phyloP scores from a whole-genome alignment of 306 rosid genomes.

The Luffa acutangula region DNA sequence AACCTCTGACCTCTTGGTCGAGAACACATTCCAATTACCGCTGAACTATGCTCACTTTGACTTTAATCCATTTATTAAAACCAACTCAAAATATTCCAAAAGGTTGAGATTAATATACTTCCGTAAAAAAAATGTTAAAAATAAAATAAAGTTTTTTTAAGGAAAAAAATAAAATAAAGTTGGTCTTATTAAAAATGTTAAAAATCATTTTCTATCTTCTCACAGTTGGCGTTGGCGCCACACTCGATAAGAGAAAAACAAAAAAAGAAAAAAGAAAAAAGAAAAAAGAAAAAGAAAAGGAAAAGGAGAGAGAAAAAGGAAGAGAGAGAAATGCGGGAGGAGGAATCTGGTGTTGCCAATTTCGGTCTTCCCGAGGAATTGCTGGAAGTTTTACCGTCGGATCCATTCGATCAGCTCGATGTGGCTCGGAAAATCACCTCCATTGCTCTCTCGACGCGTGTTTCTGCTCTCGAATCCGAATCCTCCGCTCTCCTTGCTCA shows the following conservation, averaged over 20 bases:
- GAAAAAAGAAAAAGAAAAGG: background rate
- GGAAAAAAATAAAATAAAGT: too few species aligned
- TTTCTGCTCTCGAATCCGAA: slow-evolving; percentile 51
- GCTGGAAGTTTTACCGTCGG: slow-evolving; percentile 51
- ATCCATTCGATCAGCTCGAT: slow-evolving; percentile 89
- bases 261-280: background rate
- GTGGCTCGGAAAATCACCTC: slow-evolving; percentile 93
- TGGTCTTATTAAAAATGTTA: too few species aligned
- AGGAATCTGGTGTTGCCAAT: slow-evolving; percentile 41
- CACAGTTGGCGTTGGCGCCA: background rate
- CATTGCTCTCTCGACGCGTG: slow-evolving; percentile 74
- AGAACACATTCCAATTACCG: too few species aligned
- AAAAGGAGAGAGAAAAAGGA: background rate
- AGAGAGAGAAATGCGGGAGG: slow-evolving; percentile 23
- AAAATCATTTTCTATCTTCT: background rate
- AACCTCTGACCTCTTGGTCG: too few species aligned
- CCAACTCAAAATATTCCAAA: too few species aligned
- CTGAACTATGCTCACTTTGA: too few species aligned
- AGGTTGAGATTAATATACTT: too few species aligned
- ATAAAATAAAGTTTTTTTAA: too few species aligned
- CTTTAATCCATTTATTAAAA: too few species aligned
- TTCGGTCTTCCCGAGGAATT: slow-evolving; percentile 62
- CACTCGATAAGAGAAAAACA: background rate
- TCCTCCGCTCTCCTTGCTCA: slow-evolving; percentile 30
- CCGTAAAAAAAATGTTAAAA: background rate